These are phyloP conservation scores for Ceratonia siliqua DNA, from an alignment of 306 rosid species.

Conservation along the genomic window DNA sequence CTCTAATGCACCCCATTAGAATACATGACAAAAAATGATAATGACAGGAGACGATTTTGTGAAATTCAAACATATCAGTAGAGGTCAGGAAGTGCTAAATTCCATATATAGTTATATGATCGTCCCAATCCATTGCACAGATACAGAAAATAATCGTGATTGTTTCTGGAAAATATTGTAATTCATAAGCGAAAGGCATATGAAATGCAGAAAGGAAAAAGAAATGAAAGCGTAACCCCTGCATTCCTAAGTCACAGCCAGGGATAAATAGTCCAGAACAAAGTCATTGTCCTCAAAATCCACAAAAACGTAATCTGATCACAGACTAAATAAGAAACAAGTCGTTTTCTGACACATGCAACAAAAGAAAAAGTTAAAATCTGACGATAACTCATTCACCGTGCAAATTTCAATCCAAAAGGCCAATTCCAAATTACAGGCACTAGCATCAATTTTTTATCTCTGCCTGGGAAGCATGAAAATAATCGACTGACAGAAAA, in stretches of 20 bases:
- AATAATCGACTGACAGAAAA: not conserved
- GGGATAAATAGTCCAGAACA: constrained; percentile 1
- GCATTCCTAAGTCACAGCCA: not conserved
- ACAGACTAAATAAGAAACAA: constrained; percentile 3
- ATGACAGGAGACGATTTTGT: not conserved
- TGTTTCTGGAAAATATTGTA: not conserved
- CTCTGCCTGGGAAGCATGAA: not conserved
- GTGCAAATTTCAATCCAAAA: not conserved
- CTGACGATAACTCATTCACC: constrained; percentile 20
- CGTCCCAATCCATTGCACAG: not conserved
- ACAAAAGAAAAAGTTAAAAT: not conserved
- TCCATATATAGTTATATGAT: not conserved
- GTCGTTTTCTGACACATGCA: not conserved
- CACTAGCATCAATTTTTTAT: not conserved
- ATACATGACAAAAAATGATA: not conserved
- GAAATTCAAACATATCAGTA: constrained; percentile 19
- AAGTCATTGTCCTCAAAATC: not conserved
- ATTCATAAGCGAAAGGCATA: not conserved
- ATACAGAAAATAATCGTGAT: not conserved
- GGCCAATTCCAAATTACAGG: constrained; percentile 9
- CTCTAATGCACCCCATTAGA: not conserved
- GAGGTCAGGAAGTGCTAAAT: no score
- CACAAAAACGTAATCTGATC: not conserved
- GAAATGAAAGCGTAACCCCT: not conserved
- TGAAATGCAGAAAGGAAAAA: not conserved